Evolutionary conservation across 768 basidiomycete species (phyloP).

Genomic region (Pisolithus tinctorius): DNA sequence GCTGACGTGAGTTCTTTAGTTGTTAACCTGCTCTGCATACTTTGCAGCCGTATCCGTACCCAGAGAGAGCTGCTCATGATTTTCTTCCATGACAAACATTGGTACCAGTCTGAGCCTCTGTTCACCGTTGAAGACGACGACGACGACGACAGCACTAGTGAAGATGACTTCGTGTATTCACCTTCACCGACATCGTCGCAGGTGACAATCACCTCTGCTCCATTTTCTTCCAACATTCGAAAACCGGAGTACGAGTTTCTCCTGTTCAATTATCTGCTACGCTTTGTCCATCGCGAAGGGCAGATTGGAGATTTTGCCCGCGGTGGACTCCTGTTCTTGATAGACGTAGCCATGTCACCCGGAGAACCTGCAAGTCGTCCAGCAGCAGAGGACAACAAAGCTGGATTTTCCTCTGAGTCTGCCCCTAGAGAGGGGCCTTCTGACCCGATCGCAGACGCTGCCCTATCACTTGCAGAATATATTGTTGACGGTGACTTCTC

Average conservation of each 20-base stretch:
- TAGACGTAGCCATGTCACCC: constrained; percentile 95
- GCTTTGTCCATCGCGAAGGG: constrained; percentile 92
- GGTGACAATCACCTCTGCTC: constrained; percentile 46
- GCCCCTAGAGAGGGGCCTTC: constrained; percentile 11
- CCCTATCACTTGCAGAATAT: constrained; percentile 84
- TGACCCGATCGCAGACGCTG: constrained; percentile 81
- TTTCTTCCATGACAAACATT: constrained; percentile 93
- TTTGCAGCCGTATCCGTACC: constrained; percentile 88
- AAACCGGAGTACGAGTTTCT: constrained; percentile 93
- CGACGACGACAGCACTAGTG: constrained; percentile 49
- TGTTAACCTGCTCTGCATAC: constrained; percentile 84
- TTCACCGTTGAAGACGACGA: constrained; percentile 74
- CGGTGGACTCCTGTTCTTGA: constrained; percentile 85
- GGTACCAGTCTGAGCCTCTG: constrained; percentile 71
- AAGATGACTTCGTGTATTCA: constrained; percentile 26
- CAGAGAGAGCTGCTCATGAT: constrained; percentile 90
- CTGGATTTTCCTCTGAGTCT: constrained; percentile 16
- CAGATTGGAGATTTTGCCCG: constrained; percentile 90
- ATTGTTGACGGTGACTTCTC: constrained; percentile 97
- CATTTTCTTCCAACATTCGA: constrained; percentile 36
- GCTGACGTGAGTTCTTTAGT: constrained; percentile 40
- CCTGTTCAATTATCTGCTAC: constrained; percentile 90
- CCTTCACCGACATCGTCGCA: constrained; percentile 62
- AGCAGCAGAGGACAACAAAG: constrained; percentile 29
- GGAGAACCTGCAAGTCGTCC: constrained; percentile 42